Conservation (phyloP, 139 green algal species). For the Volvox reticuliferus region DNA sequence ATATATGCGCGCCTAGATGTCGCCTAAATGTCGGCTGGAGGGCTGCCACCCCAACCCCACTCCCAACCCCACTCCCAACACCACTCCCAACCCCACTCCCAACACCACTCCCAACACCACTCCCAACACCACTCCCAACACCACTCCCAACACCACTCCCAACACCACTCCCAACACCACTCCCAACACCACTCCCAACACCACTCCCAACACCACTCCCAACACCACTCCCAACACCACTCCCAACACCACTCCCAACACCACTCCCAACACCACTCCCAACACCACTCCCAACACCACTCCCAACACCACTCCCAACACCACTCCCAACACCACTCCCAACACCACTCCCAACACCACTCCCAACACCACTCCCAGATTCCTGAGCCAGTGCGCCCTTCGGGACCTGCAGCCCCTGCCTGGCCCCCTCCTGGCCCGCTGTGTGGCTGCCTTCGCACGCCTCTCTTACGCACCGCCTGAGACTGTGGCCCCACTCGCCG, state of each 20-base stretch:
- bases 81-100: too few relatives aligned
- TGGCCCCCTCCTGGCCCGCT: constrained; percentile 32
- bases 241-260: not conserved
- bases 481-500: not conserved
- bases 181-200: too few relatives aligned
- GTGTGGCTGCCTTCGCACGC: not conserved
- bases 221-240: too few relatives aligned
- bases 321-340: too few relatives aligned
- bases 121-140: too few relatives aligned
- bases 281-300: too few relatives aligned
- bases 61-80: too few relatives aligned
- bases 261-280: too few relatives aligned
- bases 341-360: too few relatives aligned
- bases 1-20: too few relatives aligned
- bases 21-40: too few relatives aligned
- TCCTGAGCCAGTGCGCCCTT: not conserved
- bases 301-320: not conserved
- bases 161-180: not conserved
- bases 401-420: not conserved
- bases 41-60: too few relatives aligned
- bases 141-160: not conserved
- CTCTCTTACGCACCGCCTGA: constrained; percentile 20
- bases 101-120: not conserved
- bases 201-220: not conserved
- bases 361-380: not conserved